Conservation (phyloP, 2,329 filamentous ascomycete genomes). For the Ophiostoma australiae region DNA sequence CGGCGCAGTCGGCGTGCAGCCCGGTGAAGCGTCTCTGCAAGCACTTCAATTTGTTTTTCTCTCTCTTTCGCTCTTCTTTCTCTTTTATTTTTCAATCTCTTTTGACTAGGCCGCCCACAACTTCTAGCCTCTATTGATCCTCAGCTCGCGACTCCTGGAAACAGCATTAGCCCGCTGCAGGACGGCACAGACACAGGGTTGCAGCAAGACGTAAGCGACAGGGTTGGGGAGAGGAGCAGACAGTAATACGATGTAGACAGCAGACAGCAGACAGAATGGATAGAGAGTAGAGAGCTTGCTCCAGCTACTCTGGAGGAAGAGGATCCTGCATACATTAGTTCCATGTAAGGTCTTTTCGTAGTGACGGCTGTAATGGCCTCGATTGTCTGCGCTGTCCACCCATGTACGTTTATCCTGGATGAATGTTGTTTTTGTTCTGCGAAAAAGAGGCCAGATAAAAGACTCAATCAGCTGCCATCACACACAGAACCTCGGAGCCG, state of each 20-base stretch:
- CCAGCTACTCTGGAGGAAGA: background rate
- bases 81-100: background rate
- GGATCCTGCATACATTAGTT: background rate
- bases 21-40: background rate
- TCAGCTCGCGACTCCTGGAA: slow-evolving; percentile 15
- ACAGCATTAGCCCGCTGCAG: slow-evolving; percentile 17
- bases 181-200: slow-evolving; percentile 7
- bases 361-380: background rate
- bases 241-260: background rate
- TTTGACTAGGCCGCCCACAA: background rate
- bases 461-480: background rate
- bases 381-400: background rate
- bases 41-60: no score
- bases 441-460: background rate
- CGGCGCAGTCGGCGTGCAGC: background rate
- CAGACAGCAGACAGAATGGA: background rate
- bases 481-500: background rate
- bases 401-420: background rate
- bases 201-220: slow-evolving; percentile 6
- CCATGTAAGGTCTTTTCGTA: background rate
- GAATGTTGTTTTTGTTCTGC: background rate
- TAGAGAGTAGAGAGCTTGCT: background rate
- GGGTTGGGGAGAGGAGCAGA: background rate
- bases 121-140: background rate
- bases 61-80: background rate